Evolutionary conservation across 2,329 filamentous ascomycete species (phyloP).

Genomic region (Ascochyta viciae-villosae): DNA sequence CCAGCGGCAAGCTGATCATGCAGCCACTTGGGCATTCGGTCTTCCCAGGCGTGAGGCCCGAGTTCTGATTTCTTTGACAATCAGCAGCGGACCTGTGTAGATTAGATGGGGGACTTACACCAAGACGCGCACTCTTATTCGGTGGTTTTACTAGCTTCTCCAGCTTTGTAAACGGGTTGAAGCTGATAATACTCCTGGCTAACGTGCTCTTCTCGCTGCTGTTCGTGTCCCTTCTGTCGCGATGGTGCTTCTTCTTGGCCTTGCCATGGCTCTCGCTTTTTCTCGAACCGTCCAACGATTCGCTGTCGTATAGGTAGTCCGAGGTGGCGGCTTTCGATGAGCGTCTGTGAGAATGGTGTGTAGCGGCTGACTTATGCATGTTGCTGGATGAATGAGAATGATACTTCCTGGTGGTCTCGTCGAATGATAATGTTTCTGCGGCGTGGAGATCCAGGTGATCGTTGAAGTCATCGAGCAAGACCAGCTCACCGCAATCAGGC

Average conservation of each 20-base stretch:
- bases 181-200: slow-evolving; percentile 43
- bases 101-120: slow-evolving; percentile 34
- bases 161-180: slow-evolving; percentile 40
- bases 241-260: slow-evolving; percentile 33
- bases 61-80: slow-evolving; percentile 51
- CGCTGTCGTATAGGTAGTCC: slow-evolving; percentile 6
- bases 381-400: slow-evolving; percentile 41
- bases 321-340: slow-evolving; percentile 21
- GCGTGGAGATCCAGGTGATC: slow-evolving; percentile 57
- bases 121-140: slow-evolving; percentile 41
- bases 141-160: slow-evolving; percentile 41
- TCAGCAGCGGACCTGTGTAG: slow-evolving; percentile 18
- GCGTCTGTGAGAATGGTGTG: slow-evolving; percentile 31
- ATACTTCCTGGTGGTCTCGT: slow-evolving; percentile 45
- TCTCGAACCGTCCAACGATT: slow-evolving; percentile 21
- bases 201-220: slow-evolving; percentile 47
- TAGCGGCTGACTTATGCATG: slow-evolving; percentile 36
- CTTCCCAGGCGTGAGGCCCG: slow-evolving; percentile 57
- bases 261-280: slow-evolving; percentile 26
- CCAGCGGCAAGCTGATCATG: slow-evolving; percentile 51
- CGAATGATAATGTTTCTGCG: slow-evolving; percentile 49
- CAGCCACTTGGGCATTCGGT: slow-evolving; percentile 54
- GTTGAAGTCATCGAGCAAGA: slow-evolving; percentile 52
- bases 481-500: slow-evolving; percentile 52
- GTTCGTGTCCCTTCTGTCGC: slow-evolving; percentile 35